Base-by-base conservation (phyloP, 306 rosid genomes). In the Astragalus membranaceus region DNA sequence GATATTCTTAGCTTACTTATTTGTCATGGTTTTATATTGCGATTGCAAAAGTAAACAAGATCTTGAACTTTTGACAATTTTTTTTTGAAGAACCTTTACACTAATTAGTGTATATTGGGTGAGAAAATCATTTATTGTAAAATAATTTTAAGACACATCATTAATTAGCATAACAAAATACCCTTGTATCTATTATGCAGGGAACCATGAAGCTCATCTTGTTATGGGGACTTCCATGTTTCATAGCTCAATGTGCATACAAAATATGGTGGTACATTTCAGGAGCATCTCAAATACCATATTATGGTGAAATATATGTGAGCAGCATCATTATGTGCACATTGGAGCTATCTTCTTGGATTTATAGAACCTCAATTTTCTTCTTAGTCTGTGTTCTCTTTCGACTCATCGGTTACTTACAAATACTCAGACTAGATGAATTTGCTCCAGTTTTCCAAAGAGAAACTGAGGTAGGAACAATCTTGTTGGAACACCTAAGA, bases 201-300 rank as follows among this genome's bases (percentile, higher is more conserved):
- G 73, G 71, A 71, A 90, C 97, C 11, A 54, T 68, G 85, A 86
- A 81, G 75, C 73, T 90, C 46, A 83, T 88, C 35, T 70, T 79
- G 63, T 48, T 79, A 11, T 75, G 92, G 73, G 79, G 90, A 43
- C 78, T 90, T 67, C 83, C 91, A 6, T 84, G 84, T 74, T 88
- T 87, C 68, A 23, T 74, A 55, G 88, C 83, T 2, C 89, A 85
- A 73, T 73, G 83, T 77, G 88, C 47, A 8, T 94, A 94, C 87
- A 94, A 90, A 76, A 77, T 94, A 50, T 94, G 98, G 97, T 94
- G 97, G 97, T 94, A 81, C 36, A 35, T 71, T 41, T 82, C 98
- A 42, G 98, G 97, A 77, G 77, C 79, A 46, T 53, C 81, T 1
- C 48, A 87, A 33, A 67, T 90, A 42, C 97, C 98, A 44, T 64